phyloP scores from a whole-genome alignment of 108 stramenopile genomes.

The Nannochloropsis granulata region DNA sequence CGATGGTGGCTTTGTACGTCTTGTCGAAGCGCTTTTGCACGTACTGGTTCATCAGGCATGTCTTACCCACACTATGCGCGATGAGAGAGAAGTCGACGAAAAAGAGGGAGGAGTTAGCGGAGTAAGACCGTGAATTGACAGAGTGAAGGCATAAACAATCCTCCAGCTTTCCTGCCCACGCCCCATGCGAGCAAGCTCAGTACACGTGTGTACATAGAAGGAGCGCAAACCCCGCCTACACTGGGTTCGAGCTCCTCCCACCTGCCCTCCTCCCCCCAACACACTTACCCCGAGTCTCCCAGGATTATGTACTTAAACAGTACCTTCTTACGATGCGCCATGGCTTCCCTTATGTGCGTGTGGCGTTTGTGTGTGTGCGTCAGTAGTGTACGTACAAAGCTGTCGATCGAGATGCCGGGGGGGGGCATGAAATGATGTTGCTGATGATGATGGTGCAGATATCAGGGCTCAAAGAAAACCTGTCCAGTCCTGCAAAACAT shows the following conservation, averaged over 20 bases:
- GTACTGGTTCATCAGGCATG: conserved; percentile 94
- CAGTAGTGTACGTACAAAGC: too few species aligned
- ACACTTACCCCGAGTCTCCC: conserved; percentile 57
- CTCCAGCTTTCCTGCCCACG: neutral
- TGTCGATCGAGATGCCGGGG: too few species aligned
- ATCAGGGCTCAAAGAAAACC: too few species aligned
- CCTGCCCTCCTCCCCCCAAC: neutral
- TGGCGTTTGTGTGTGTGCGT: too few species aligned
- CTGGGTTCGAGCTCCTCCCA: too few species aligned
- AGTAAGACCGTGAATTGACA: neutral
- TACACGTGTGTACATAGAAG: neutral
- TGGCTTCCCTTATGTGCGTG: neutral
- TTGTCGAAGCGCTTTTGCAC: conserved; percentile 80
- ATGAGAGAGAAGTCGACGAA: neutral
- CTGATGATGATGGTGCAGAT: too few species aligned
- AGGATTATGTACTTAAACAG: conserved; percentile 86
- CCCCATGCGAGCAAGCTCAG: conserved; percentile 29
- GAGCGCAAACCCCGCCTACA: neutral
- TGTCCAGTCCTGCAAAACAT: too few species aligned
- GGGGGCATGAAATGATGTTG: too few species aligned
- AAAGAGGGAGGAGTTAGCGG: neutral
- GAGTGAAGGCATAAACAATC: neutral
- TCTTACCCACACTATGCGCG: conserved; percentile 77
- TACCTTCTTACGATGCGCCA: conserved; percentile 54
- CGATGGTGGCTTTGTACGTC: conserved; percentile 96